Base-by-base conservation (phyloP, 768 basidiomycete species). In the Boletus sensibilis region DNA sequence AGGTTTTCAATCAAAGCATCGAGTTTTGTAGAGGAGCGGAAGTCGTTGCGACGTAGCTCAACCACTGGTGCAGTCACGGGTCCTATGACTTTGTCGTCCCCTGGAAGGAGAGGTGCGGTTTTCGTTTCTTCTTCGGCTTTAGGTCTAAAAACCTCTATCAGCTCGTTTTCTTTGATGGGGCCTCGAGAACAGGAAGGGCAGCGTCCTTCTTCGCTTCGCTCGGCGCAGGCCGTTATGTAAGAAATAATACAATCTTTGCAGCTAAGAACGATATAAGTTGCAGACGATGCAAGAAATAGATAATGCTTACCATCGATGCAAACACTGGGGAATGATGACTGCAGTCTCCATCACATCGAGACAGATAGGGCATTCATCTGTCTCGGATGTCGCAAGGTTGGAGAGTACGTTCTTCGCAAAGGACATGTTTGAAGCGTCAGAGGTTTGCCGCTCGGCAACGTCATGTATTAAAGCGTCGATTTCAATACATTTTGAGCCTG, bases 201-300 rank as follows among this genome's bases (percentile, higher is more conserved):
- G 20, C 79, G 78, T 0, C 86, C 81, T 45, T 85, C 79, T 64
- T 92, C 86, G 4, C 79, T 83, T 57, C 82, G 84, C 63, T 88
- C 86, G 50, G 86, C 81, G 60, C 87, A 85, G 11, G 79, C 78
- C 20, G 82, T 80, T 27, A 97, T 78, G 63, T 85, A 88, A 11
- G 85, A 81, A 18, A 91, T 70, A 23, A 95, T 90, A 64, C 95
- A 98, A 60, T 94, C 92, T 70, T 92, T 96, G 71, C 95, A 98
- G 56, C 92, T 90, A 65, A 27, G 29, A 47, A 53, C 37, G 12
- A 58, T 20, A 33, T 49, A 21, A 60, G 48, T 29, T 44, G n/a
- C 31, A 27, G 16, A 31, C 29, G 27, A 37, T 21, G 9, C 38
- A 42, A 43, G n/a, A 38, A 39, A n/a, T n/a, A 40, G n/a, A 37